A percentile compares a stretch with the other conserved stretches of the same genome.
Evolutionary conservation across 495 filamentous ascomycete species (phyloP).

Genomic region (Chaetomium tenue): DNA sequence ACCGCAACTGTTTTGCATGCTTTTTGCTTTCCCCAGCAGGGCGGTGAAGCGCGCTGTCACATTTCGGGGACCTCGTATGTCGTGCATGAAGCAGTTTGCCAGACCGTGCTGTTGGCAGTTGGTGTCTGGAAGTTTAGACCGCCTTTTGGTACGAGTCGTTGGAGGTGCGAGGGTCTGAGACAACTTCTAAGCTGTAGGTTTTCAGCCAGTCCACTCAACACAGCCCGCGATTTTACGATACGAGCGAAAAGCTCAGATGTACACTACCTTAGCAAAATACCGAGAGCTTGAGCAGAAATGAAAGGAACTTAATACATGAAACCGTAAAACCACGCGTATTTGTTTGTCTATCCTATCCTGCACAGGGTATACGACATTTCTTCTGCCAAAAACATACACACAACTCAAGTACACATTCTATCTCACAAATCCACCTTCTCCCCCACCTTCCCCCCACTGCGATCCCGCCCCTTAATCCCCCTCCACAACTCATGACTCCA

Average conservation of each 20-base stretch:
- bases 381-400: too few relatives aligned
- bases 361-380: too few relatives aligned
- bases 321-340: too few relatives aligned
- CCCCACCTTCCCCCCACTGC: neutral
- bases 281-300: too few relatives aligned
- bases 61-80: neutral
- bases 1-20: slow-evolving; percentile 3
- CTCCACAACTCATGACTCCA: slow-evolving; percentile 37
- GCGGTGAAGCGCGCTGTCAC: neutral
- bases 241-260: too few relatives aligned
- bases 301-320: too few relatives aligned
- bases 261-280: too few relatives aligned
- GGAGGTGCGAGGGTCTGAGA: neutral
- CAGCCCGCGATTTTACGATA: too few relatives aligned
- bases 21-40: neutral
- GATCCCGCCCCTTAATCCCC: neutral
- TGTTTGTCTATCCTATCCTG: too few relatives aligned
- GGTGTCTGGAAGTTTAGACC: neutral
- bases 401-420: too few relatives aligned
- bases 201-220: too few relatives aligned
- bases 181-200: too few relatives aligned
- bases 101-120: neutral
- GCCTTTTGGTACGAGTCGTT: neutral
- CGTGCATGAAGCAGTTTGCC: neutral
- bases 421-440: slow-evolving; percentile 30